Evolutionary conservation across 305 asterid species (phyloP).

Genomic region (Fraxinus velutina): DNA sequence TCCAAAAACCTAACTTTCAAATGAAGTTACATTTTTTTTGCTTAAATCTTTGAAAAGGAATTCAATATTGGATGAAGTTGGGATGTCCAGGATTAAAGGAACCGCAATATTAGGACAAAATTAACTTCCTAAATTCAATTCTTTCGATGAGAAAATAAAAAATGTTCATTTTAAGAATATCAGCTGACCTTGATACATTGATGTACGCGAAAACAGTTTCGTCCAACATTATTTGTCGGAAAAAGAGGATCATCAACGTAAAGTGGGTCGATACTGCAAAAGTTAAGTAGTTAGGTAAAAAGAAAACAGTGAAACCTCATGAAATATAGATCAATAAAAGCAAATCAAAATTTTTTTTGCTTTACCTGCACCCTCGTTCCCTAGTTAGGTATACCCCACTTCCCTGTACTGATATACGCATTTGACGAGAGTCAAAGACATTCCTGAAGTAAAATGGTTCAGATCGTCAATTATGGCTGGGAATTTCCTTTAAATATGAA

Average conservation of each 20-base stretch:
- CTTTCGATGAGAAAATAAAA: not conserved
- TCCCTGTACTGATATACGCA: constrained; percentile 94
- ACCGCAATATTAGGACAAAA: not conserved
- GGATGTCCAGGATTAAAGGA: not conserved
- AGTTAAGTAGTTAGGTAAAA: constrained; percentile 9
- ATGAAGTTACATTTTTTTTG: not conserved
- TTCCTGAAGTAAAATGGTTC: constrained; percentile 49
- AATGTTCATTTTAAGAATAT: constrained; percentile 19
- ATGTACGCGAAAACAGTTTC: constrained; percentile 97
- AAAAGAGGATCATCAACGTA: constrained; percentile 91
- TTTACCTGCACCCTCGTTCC: constrained; percentile 86
- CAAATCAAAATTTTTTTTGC: constrained; percentile 16
- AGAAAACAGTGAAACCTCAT: not conserved
- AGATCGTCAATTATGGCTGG: constrained; percentile 21
- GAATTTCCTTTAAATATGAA: constrained; percentile 9
- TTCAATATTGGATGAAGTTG: not conserved
- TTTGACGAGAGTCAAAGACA: constrained; percentile 95
- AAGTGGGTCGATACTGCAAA: constrained; percentile 92
- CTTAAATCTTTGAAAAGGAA: not conserved
- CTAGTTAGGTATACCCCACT: constrained; percentile 86
- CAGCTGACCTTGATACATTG: constrained; percentile 91
- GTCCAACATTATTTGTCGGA: constrained; percentile 88
- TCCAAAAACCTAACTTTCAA: not conserved
- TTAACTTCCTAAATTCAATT: not conserved
- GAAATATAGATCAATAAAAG: constrained; percentile 20